A percentile compares a stretch with the other conserved stretches of the same genome.
phyloP scores from a whole-genome alignment of 169 alveolate genomes.

The Plasmodium gonderi region DNA sequence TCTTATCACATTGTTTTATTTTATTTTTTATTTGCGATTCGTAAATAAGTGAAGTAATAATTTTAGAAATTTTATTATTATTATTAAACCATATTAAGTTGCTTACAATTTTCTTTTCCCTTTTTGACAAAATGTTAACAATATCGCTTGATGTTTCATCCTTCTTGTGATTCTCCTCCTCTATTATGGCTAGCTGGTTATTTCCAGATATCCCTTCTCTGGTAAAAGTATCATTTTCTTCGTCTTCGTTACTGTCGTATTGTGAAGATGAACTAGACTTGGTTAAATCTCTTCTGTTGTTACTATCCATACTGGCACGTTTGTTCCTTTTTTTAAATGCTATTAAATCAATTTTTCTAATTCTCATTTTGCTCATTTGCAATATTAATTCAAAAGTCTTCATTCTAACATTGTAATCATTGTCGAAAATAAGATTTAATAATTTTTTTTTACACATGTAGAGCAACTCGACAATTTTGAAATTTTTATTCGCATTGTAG shows the following conservation, averaged over 20 bases:
- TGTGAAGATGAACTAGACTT: background rate
- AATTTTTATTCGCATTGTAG: constrained; percentile 38
- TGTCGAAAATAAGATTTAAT: constrained; percentile 63
- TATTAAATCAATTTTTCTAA: constrained; percentile 23
- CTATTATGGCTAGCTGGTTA: background rate
- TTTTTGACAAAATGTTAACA: constrained; percentile 41
- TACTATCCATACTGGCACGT: background rate
- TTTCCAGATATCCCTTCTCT: background rate
- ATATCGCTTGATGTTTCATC: background rate
- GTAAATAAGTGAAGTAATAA: constrained; percentile 45
- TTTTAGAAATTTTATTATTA: constrained; percentile 48
- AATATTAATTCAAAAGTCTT: constrained; percentile 68
- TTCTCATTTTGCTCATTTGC: constrained; percentile 72
- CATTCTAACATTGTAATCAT: constrained; percentile 53
- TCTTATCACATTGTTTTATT: constrained; percentile 23
- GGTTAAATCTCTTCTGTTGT: background rate
- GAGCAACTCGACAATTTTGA: constrained; percentile 64
- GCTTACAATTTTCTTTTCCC: constrained; percentile 55
- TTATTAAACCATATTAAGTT: constrained; percentile 73
- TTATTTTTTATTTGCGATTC: constrained; percentile 67
- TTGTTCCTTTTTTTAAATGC: constrained; percentile 10
- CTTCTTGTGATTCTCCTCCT: background rate
- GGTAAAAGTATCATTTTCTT: background rate
- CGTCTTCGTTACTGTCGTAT: background rate
- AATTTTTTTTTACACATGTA: constrained; percentile 62